Evolutionary conservation across 805 yeast species (phyloP), one percentile per base, ranked within the genome.

Genomic region (Starmerella geochares): DNA sequence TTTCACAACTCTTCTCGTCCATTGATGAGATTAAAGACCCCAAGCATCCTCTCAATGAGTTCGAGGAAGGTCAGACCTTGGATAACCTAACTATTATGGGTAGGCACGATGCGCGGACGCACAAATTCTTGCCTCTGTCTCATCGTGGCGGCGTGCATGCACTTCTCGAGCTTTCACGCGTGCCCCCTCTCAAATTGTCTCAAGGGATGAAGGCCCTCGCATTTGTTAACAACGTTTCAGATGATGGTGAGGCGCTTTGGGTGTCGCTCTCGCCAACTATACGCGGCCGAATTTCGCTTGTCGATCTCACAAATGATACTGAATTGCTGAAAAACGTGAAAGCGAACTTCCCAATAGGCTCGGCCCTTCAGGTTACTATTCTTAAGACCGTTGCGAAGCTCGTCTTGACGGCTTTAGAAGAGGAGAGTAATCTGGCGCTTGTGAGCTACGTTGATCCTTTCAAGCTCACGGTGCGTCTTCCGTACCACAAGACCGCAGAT

Each of bases 11-110:
- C 35, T 83, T 76, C 65, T 79, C 77, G 47, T 57, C 64, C 0
- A 65, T 69, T 52, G 65, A 68, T 2, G 81, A 77, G 25, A 81
- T 87, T 42, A 66, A 71, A 47, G 79, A 85, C 60, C 64, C 65
- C 19, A 71, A 69, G 52, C 69, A 73, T 38, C 94, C 94, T 28
- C 70, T 85, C 39, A 61, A 74, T 1, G 66, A 69, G 35, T 84
- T 80, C 69, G 69, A 74, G 48, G 71, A 69, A 47, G 90, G 82
- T 44, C 53, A 57, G 16, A 76, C 79, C 32, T 63, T 69, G 3
- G 50, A 86, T 23, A 70, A 74, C 25, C 90, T 79, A 25, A 78
- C 75, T 59, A 75, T 88, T 17, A 74, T 86, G 57, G 96, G 96
- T 2, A 79, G 66, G 64, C 87, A 80, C 62, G 90, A 86, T 64